phyloP scores from a whole-genome alignment of 1,139 yeast genomes.

The Kurtzmaniella quercitrusa region DNA sequence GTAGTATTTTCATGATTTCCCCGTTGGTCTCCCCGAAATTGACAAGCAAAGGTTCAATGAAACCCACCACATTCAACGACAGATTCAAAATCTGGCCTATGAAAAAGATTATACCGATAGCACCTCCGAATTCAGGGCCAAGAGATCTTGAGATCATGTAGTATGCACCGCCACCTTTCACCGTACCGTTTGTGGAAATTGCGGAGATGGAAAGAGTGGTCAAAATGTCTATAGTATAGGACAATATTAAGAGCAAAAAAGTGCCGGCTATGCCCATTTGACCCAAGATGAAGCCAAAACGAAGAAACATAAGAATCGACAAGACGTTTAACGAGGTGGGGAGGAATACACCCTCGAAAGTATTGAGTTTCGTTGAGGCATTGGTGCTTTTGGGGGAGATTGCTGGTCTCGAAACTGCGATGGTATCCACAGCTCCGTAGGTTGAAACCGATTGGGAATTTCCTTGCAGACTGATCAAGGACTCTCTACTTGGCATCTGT shows the following conservation, averaged over 20 bases:
- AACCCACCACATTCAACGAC: conserved; percentile 76
- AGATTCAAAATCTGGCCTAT: conserved; percentile 74
- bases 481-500: too few species aligned
- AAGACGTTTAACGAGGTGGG: conserved; percentile 74
- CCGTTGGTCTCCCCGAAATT: conserved; percentile 63
- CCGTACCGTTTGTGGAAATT: conserved; percentile 79
- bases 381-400: background rate
- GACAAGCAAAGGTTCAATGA: conserved; percentile 66
- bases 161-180: conserved; percentile 81
- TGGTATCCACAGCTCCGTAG: background rate
- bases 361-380: conserved; percentile 48
- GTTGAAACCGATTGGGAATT: background rate
- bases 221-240: conserved; percentile 61
- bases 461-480: too few species aligned
- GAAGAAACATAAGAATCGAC: conserved; percentile 74
- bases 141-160: conserved; percentile 76
- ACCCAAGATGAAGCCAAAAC: conserved; percentile 77
- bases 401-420: background rate
- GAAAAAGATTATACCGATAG: conserved; percentile 73
- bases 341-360: conserved; percentile 73
- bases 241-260: conserved; percentile 49
- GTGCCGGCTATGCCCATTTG: conserved; percentile 73
- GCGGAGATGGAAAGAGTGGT: conserved; percentile 76
- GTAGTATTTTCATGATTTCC: conserved; percentile 43
- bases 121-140: conserved; percentile 84